A percentile compares a stretch with the other conserved stretches of the same genome.
Evolutionary conservation across 257 asterid species (phyloP).

Genomic region (Penstemon eatonii): DNA sequence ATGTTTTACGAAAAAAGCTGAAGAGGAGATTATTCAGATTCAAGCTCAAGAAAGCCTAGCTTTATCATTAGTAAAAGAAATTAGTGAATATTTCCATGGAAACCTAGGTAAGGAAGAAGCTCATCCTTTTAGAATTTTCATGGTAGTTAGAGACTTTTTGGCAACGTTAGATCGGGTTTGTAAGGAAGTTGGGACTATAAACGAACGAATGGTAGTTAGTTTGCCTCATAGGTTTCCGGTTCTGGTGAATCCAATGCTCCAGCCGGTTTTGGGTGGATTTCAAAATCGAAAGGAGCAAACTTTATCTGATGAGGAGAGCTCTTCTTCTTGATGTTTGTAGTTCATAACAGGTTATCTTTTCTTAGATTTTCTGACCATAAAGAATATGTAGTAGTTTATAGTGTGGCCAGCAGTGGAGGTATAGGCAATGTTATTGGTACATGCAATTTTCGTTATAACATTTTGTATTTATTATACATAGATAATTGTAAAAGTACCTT

Average conservation of each 20-base stretch:
- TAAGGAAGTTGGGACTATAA: slow-evolving; percentile 86
- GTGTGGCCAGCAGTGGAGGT: slow-evolving; percentile 1
- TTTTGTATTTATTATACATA: slow-evolving; percentile 50
- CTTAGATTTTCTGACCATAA: neutral
- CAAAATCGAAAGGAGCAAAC: slow-evolving; percentile 36
- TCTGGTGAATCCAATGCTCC: slow-evolving; percentile 85
- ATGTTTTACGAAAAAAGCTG: slow-evolving; percentile 57
- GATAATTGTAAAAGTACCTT: slow-evolving; percentile 36
- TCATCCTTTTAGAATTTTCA: slow-evolving; percentile 88
- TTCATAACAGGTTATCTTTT: slow-evolving; percentile 11
- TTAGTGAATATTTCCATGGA: slow-evolving; percentile 94
- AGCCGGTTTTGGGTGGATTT: slow-evolving; percentile 45
- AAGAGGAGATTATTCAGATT: slow-evolving; percentile 75
- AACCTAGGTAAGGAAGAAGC: slow-evolving; percentile 89
- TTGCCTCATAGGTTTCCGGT: slow-evolving; percentile 80
- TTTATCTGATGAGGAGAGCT: slow-evolving; percentile 49
- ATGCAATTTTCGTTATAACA: slow-evolving; percentile 24
- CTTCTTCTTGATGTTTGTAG: slow-evolving; percentile 30
- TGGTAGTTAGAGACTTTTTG: slow-evolving; percentile 89
- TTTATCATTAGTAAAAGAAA: slow-evolving; percentile 80
- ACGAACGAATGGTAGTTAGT: slow-evolving; percentile 71
- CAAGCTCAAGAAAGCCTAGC: slow-evolving; percentile 87
- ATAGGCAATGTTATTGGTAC: slow-evolving; percentile 23
- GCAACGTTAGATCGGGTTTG: slow-evolving; percentile 78
- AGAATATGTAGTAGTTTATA: slow-evolving; percentile 33